Conservation (phyloP, 208 protist genomes). For the Paratrypanosoma confusum region DNA sequence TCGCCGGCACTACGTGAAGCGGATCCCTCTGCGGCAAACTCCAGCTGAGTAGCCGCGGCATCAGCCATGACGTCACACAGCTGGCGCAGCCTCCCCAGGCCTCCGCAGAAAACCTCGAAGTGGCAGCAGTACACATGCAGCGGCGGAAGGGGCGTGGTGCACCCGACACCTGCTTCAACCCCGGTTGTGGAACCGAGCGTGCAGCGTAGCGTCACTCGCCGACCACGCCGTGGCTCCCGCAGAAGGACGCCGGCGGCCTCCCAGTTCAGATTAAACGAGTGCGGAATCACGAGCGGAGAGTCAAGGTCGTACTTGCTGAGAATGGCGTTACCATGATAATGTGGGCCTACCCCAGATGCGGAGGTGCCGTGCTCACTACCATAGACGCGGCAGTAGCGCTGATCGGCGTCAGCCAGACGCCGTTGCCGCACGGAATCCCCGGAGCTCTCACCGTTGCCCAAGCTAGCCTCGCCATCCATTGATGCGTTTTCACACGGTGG, state of each 20-base stretch:
- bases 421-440: neutral
- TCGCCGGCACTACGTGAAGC: neutral
- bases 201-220: conserved; percentile 34
- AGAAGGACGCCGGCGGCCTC: conserved; percentile 20
- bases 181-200: too few relatives aligned
- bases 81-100: conserved; percentile 49
- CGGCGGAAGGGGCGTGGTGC: conserved; percentile 24
- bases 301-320: conserved; percentile 29
- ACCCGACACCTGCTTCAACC: conserved; percentile 6
- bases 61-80: conserved; percentile 47
- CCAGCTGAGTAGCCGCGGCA: conserved; percentile 17
- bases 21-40: neutral
- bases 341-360: too few relatives aligned
- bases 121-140: conserved; percentile 74
- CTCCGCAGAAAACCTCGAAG: conserved; percentile 71
- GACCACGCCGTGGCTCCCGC: conserved; percentile 44
- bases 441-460: neutral
- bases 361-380: conserved; percentile 26
- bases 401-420: neutral
- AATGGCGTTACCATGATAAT: conserved; percentile 72
- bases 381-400: neutral
- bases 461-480: neutral
- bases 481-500: neutral
- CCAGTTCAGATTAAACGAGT: conserved; percentile 41
- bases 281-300: conserved; percentile 28